Evolutionary conservation across 2,329 filamentous ascomycete species (phyloP), one percentile per base, ranked within the genome.

Genomic region (Trichoderma sp.): DNA sequence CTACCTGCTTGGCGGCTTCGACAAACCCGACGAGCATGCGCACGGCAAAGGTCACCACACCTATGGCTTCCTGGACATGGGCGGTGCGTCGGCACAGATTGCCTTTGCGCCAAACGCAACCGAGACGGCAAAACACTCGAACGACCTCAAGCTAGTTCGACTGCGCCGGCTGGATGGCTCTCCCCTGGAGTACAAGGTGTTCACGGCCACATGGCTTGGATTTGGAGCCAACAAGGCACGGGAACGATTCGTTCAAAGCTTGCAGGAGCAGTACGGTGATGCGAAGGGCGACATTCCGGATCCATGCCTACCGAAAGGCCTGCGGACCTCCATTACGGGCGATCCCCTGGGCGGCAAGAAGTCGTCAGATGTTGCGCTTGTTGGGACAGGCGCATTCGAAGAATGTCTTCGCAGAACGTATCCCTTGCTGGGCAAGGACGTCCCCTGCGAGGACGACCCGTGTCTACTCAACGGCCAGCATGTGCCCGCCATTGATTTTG

Each of bases 61-160:
- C 0, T 99, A 98, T 76, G 95, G 95, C 0, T 99, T 99, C 73
- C 81, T 99, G 67, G 95, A 99, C 75, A 99, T 99, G 96, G 95
- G 95, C 57, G 95, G 95, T 59, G 95, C 95, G 28, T 98, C 94
- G 0, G 94, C 95, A 17, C 95, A 99, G 78, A 98, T 99, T 73
- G 95, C 96, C 0, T 99, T 99, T 76, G 94, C 93, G 2, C 95
- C 95, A 1, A 99, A 99, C 77, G 80, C 85, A 4, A 98, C 95
- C 1, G 95, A 99, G 76, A 89, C 93, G 1, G 85, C 88, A 72
- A 95, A 93, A 73, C 96, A 99, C 75, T 89, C 92, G 0, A 85
- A 97, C 68, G 93, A 98, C 74, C 80, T 99, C 63, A 97, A 93
- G 69, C 77, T 98, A 15, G 79, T 99, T 66, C 89, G 95, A 56